A percentile compares a stretch with the other conserved stretches of the same genome.
phyloP scores from a whole-genome alignment of 257 asterid species.

The Solanum chmielewskii region DNA sequence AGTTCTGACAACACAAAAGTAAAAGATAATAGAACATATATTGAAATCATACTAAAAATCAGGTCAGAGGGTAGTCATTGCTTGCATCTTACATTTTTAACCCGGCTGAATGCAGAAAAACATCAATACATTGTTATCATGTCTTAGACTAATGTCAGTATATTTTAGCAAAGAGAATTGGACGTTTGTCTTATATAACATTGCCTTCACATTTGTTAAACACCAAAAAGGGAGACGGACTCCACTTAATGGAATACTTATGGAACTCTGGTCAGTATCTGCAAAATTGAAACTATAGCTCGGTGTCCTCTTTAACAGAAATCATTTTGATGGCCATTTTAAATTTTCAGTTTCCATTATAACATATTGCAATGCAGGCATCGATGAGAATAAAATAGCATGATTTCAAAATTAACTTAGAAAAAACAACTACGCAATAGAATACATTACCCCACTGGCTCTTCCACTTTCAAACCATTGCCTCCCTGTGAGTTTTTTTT shows the following conservation, averaged over 20 bases:
- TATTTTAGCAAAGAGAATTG: background rate
- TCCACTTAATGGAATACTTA: background rate
- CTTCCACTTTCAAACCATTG: slow-evolving; percentile 96
- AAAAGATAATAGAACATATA: background rate
- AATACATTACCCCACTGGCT: slow-evolving; percentile 36
- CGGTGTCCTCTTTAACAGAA: background rate
- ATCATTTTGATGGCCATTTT: background rate
- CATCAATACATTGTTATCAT: too few relatives aligned
- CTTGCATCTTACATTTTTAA: background rate
- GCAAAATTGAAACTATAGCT: background rate
- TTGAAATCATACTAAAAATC: background rate
- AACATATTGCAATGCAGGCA: background rate
- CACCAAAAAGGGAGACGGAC: background rate
- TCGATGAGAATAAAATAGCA: background rate
- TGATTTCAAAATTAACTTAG: background rate
- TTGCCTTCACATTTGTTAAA: background rate
- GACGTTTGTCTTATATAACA: background rate
- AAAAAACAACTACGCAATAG: background rate
- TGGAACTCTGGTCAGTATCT: background rate
- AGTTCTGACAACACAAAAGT: background rate
- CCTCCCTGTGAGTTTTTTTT: slow-evolving; percentile 81
- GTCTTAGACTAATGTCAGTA: background rate
- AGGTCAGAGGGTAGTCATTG: background rate
- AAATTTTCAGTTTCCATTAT: background rate
- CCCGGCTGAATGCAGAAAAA: background rate